phyloP scores from a whole-genome alignment of 352 stramenopile genomes.

The Globisporangium viniferum region DNA sequence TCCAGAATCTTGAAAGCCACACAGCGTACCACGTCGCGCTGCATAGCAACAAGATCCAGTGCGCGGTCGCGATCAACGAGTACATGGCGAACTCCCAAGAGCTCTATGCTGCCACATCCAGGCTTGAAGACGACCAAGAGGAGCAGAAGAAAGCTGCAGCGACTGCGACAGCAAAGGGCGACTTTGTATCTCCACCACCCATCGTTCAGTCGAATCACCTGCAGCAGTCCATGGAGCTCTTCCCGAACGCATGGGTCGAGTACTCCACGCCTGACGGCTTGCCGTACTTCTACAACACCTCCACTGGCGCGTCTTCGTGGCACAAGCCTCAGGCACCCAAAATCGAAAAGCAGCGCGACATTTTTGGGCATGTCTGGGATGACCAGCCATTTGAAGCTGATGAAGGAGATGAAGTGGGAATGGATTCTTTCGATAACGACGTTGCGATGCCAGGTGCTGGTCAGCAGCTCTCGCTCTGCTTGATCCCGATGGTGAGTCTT shows the following conservation, averaged over 20 bases:
- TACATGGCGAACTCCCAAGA: constrained; percentile 40
- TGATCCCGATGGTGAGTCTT: constrained; percentile 70
- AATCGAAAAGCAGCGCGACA: neutral
- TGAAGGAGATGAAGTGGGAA: neutral
- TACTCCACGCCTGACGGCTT: constrained; percentile 47
- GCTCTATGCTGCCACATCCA: constrained; percentile 13
- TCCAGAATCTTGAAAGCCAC: constrained; percentile 36
- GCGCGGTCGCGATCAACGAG: constrained; percentile 48
- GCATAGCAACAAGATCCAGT: constrained; percentile 54
- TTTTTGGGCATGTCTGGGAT: constrained; percentile 12
- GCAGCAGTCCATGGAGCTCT: constrained; percentile 1
- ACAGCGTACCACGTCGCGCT: constrained; percentile 55
- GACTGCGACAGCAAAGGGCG: neutral
- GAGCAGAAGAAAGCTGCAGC: neutral
- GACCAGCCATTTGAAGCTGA: neutral
- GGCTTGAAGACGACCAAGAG: neutral
- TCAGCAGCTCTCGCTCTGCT: constrained; percentile 50
- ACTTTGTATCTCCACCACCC: neutral
- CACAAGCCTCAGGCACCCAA: constrained; percentile 21
- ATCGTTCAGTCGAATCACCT: neutral
- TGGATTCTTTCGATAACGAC: neutral
- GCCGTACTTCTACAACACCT: constrained; percentile 65
- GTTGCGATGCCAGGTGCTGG: neutral
- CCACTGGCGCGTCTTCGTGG: constrained; percentile 57
- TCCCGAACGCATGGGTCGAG: constrained; percentile 37